Percentiles rank a stretch among this genome's conserved stretches.
Conservation (phyloP, 163 green algal genomes). For the Chlorella variabilis region DNA sequence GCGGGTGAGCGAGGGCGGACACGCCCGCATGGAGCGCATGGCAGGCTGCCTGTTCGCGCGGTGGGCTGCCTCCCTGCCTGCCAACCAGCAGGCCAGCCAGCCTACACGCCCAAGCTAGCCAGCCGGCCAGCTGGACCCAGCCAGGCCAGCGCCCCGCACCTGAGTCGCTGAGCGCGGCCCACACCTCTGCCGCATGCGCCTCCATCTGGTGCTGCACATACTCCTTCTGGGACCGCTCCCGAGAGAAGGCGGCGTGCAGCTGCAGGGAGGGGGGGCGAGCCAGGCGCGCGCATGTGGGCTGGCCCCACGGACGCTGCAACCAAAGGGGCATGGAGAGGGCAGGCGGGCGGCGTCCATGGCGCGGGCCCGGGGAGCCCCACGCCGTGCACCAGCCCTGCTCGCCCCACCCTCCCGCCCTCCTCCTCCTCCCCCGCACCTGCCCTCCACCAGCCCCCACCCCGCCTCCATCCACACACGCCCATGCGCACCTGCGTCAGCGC, state of each 20-base stretch:
- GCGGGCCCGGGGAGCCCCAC: no score
- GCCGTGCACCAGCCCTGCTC: no score
- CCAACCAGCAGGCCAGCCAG: no score
- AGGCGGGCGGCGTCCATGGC: no score
- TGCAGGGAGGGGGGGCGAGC: background rate
- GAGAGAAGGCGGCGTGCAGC: slow-evolving; percentile 87
- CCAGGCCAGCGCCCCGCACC: background rate
- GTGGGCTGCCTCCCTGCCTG: no score
- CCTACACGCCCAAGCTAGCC: no score
- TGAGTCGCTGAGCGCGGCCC: slow-evolving; percentile 64
- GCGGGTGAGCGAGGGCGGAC: background rate
- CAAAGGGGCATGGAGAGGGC: no score
- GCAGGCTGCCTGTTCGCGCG: no score
- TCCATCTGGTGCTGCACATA: slow-evolving; percentile 89
- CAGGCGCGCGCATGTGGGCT: background rate
- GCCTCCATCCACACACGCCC: background rate
- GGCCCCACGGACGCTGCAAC: background rate
- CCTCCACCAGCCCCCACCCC: no score
- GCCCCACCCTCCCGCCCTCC: no score
- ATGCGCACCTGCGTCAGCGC: slow-evolving; percentile 53
- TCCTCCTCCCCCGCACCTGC: no score
- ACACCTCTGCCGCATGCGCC: slow-evolving; percentile 65
- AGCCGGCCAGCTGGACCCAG: no score
- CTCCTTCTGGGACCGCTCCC: slow-evolving; percentile 61
- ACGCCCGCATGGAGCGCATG: background rate